Percentiles rank a stretch among this genome's conserved stretches.
phyloP scores from a whole-genome alignment of 441 rosid species.

The Dalechampia spathulata region DNA sequence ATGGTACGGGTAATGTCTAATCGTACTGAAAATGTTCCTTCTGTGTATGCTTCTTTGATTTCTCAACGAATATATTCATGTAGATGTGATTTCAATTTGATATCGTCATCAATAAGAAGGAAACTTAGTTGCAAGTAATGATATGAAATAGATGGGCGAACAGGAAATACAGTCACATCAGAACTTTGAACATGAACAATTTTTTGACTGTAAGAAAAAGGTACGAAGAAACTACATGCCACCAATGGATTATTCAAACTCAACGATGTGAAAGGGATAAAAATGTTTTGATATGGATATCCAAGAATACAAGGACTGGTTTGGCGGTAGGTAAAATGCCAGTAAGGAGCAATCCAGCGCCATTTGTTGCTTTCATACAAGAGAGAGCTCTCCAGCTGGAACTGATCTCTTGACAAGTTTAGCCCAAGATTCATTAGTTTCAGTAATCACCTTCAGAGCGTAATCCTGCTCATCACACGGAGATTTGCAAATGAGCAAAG shows the following conservation, averaged over 20 bases:
- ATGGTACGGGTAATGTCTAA: background rate
- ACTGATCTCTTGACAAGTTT: conserved; percentile 78
- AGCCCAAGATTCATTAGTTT: conserved; percentile 85
- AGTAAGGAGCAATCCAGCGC: background rate
- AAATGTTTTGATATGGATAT: conserved; percentile 6
- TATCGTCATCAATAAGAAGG: no score
- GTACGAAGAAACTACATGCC: background rate
- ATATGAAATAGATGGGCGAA: background rate
- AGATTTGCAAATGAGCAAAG: no score
- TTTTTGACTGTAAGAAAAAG: background rate
- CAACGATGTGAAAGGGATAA: background rate
- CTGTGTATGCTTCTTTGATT: no score
- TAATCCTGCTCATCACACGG: conserved; percentile 47
- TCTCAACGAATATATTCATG: no score
- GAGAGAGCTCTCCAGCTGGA: conserved; percentile 67
- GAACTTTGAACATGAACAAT: background rate
- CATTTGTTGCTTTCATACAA: conserved; percentile 20
- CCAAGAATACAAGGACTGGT: background rate
- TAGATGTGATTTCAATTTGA: no score
- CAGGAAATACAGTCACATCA: background rate
- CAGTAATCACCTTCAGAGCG: conserved; percentile 72
- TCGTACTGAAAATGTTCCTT: background rate
- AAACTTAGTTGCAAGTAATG: no score
- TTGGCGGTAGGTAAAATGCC: conserved; percentile 9
- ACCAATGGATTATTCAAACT: conserved; percentile 4